Conservation (phyloP, 2,329 filamentous ascomycete genomes). For the Penicillium sp. region DNA sequence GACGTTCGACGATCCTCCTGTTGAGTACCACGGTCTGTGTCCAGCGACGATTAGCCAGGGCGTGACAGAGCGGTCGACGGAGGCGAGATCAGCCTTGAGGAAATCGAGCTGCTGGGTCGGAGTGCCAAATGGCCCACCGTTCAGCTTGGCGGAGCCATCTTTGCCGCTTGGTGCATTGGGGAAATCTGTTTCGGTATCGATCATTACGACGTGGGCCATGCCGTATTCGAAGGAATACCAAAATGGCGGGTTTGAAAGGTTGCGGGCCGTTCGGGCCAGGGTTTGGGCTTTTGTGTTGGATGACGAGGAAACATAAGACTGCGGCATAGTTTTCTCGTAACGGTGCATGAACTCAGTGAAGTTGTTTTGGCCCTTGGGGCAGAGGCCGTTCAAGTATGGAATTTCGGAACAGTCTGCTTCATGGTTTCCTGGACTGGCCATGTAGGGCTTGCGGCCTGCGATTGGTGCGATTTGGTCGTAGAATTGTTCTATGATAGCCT, state of each 20-base stretch:
- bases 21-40: conserved; percentile 51
- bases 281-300: conserved; percentile 41
- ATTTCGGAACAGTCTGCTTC: conserved; percentile 52
- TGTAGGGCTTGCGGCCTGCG: conserved; percentile 55
- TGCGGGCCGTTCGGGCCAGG: conserved; percentile 47
- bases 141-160: conserved; percentile 43
- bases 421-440: conserved; percentile 59
- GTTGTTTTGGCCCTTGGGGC: conserved; percentile 54
- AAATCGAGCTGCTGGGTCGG: conserved; percentile 54
- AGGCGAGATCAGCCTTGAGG: conserved; percentile 55
- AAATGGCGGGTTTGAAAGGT: conserved; percentile 53
- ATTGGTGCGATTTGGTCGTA: conserved; percentile 57
- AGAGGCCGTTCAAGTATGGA: conserved; percentile 24
- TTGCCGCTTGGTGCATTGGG: conserved; percentile 48
- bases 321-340: conserved; percentile 54
- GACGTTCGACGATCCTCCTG: conserved; percentile 22
- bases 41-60: conserved; percentile 53
- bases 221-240: conserved; percentile 63
- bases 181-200: conserved; percentile 60
- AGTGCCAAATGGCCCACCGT: conserved; percentile 52
- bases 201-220: conserved; percentile 55
- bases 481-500: conserved; percentile 57
- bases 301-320: conserved; percentile 52
- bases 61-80: conserved; percentile 55
- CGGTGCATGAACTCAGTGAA: conserved; percentile 60